These are phyloP conservation scores for Capronia coronata DNA, from an alignment of 2,329 filamentous ascomycete genomes.

Conservation along the genomic window DNA sequence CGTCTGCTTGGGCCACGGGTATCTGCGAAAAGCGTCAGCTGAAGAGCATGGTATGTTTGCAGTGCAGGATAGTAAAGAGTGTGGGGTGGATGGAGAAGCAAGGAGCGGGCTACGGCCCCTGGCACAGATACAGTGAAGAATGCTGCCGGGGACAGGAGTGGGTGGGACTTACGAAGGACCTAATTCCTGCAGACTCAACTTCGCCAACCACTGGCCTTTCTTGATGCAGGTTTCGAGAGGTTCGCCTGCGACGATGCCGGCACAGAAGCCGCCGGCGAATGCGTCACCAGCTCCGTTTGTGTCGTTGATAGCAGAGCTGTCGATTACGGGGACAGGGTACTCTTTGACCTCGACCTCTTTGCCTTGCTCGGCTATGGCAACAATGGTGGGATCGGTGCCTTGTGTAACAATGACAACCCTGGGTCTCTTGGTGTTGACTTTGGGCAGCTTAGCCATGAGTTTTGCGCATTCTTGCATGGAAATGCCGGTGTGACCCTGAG, in stretches of 20 bases:
- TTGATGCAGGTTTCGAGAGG: constrained; percentile 70
- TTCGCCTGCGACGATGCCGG: constrained; percentile 81
- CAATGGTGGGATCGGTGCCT: constrained; percentile 82
- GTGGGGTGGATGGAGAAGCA: no score
- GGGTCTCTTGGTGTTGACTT: constrained; percentile 69
- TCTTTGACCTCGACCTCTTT: constrained; percentile 61
- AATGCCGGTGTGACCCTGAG: constrained; percentile 65
- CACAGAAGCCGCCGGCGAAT: constrained; percentile 89
- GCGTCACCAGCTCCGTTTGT: constrained; percentile 96
- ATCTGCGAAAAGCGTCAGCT: constrained; percentile 45
- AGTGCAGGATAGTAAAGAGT: no score
- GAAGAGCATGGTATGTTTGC: no score
- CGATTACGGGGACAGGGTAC: constrained; percentile 75
- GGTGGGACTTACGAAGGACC: constrained; percentile 72
- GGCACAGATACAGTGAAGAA: no score
- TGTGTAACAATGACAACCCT: constrained; percentile 90
- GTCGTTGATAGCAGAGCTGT: constrained; percentile 75
- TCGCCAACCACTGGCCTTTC: constrained; percentile 94
- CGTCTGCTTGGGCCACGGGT: constrained; percentile 73
- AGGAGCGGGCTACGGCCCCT: no score
- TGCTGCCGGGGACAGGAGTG: constrained; percentile 11
- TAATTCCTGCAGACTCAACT: constrained; percentile 87
- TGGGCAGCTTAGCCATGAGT: constrained; percentile 75
- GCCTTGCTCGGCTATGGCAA: constrained; percentile 65
- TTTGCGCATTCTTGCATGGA: constrained; percentile 62